Base-by-base conservation (phyloP, 202 grass and related monocot species). In the Cymbopogon flexuosus region DNA sequence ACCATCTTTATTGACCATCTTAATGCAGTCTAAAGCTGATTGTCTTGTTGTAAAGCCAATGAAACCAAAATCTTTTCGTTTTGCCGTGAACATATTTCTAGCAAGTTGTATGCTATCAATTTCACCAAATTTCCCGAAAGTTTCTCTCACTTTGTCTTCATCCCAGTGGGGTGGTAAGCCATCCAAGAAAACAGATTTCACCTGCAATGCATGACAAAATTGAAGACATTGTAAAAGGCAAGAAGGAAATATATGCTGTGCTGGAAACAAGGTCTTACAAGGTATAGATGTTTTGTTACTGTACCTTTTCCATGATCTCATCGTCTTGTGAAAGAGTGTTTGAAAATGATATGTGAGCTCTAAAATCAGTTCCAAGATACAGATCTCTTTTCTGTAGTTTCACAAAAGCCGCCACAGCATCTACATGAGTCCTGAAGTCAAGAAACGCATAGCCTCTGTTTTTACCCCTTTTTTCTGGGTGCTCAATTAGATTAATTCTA, bases 391-490 rank as follows among this genome's bases (percentile, higher is more conserved):
- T 85, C n/a, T 91, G 85, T 82, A 91, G 68, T 85, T 91, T 91
- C 65, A 84, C 49, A 74, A 87, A 88, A 75, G 77, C 89, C 56
- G 42, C 81, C 21, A 75, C 81, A 49, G 85, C 89, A 88, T 91
- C 89, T 45, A 91, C 68, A 88, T 82, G 52, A 6, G 85, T 85
- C 36, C 41, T 78, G 62, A 91, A 91, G 56, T 91, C 81, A 74
- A 91, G 89, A 88, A 91, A 91, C 10, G 89, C 89, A 10, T 88
- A 91, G 67, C 89, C 89, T 82, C 89, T 88, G 70, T 91, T 91
- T 81, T 79, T 88, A 18, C 89, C 89, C 63, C 33, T 85, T 78
- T 49, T 91, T 42, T 85, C 78, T 1, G 85, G 85, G 59, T 91
- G 73, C 78, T 91, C 89, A 73, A 91, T 87, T 67, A 91, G 76